Percentiles rank a stretch among this genome's conserved stretches.
Evolutionary conservation across 73 alveolate genomes (phyloP).

Genomic region (Tetrahymena borealis): DNA sequence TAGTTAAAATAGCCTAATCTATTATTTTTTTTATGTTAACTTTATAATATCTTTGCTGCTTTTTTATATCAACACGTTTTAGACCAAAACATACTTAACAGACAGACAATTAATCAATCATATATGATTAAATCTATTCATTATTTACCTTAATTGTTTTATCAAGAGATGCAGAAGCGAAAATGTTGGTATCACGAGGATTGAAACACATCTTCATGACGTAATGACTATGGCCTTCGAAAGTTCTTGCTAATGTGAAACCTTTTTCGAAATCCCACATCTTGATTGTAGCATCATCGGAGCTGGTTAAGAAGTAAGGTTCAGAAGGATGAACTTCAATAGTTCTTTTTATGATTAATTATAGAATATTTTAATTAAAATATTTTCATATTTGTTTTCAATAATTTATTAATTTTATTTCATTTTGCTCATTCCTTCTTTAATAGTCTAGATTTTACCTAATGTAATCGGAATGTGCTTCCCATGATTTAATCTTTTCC

Average conservation of each 20-base stretch:
- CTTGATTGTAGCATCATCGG: slow-evolving; percentile 94
- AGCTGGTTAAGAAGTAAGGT: slow-evolving; percentile 89
- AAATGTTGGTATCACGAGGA: slow-evolving; percentile 90
- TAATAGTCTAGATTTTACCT: no score
- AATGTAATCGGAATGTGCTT: slow-evolving; percentile 97
- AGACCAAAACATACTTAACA: neutral
- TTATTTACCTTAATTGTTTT: slow-evolving; percentile 62
- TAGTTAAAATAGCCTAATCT: no score
- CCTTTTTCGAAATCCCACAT: slow-evolving; percentile 97
- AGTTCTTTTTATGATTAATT: neutral
- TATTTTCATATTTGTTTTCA: neutral
- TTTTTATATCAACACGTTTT: neutral
- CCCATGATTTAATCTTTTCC: slow-evolving; percentile 85
- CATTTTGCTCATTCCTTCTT: neutral
- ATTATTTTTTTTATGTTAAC: no score
- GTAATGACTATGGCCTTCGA: slow-evolving; percentile 97
- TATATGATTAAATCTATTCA: neutral
- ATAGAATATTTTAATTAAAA: neutral
- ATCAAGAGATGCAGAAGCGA: slow-evolving; percentile 93
- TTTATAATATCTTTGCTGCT: neutral
- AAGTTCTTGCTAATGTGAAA: slow-evolving; percentile 79
- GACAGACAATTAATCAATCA: slow-evolving; percentile 39
- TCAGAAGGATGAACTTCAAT: slow-evolving; percentile 89
- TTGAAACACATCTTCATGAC: slow-evolving; percentile 88
- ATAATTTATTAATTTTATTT: neutral